phyloP scores from a whole-genome alignment of 2,329 filamentous ascomycete species.

The Rhynchosporium secalis region DNA sequence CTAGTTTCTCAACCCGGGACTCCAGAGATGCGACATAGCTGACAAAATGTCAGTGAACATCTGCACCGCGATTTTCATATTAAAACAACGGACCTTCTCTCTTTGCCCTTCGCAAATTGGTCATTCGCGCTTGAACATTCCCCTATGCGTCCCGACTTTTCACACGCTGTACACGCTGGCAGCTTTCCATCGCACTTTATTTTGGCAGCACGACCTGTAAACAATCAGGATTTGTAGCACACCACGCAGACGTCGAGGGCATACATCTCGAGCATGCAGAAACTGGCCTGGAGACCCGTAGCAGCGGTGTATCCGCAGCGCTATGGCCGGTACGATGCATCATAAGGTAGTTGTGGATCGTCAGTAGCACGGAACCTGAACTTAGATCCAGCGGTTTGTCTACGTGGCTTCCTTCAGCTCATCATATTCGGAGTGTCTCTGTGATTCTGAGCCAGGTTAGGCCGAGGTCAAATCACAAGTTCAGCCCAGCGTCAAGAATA shows the following conservation, averaged over 20 bases:
- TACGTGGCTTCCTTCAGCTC: not conserved
- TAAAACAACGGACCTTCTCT: slow-evolving; percentile 65
- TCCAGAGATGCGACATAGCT: slow-evolving; percentile 96
- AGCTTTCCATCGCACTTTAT: slow-evolving; percentile 94
- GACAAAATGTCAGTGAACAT: slow-evolving; percentile 24
- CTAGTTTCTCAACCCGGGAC: slow-evolving; percentile 82
- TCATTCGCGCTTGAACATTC: slow-evolving; percentile 95
- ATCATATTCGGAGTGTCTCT: not conserved
- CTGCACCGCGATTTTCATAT: not conserved
- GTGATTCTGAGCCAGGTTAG: not conserved
- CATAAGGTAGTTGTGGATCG: not conserved
- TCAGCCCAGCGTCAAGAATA: not conserved
- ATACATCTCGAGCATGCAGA: slow-evolving; percentile 76
- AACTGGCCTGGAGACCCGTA: slow-evolving; percentile 75
- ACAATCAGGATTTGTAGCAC: slow-evolving; percentile 4
- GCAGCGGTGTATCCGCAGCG: slow-evolving; percentile 50
- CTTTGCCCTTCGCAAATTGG: slow-evolving; percentile 92
- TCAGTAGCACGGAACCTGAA: not conserved
- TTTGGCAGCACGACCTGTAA: slow-evolving; percentile 76
- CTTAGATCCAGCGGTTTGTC: not conserved
- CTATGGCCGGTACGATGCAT: slow-evolving; percentile 27
- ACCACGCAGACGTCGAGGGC: slow-evolving; percentile 30
- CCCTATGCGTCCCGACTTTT: slow-evolving; percentile 80
- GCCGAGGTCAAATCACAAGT: not conserved
- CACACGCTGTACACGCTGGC: slow-evolving; percentile 91